These are phyloP conservation scores for Diaporthe humulicola DNA, from an alignment of 2,329 filamentous ascomycete species.

Conservation along the genomic window DNA sequence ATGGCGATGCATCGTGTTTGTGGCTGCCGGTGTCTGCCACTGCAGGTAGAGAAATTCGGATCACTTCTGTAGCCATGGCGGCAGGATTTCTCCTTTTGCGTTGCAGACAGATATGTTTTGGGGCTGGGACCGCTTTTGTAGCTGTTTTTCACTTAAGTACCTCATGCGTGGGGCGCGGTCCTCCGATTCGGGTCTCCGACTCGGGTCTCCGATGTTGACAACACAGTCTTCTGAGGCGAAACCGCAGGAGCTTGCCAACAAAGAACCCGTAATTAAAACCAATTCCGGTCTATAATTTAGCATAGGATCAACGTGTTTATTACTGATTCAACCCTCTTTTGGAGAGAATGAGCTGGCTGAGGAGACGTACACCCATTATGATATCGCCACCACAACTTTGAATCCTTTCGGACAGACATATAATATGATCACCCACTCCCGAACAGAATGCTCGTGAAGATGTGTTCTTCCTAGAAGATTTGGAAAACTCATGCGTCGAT, in stretches of 20 bases:
- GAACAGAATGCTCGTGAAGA: too few species aligned
- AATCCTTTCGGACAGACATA: too few species aligned
- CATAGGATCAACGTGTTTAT: background rate
- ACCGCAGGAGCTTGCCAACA: background rate
- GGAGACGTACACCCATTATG: too few species aligned
- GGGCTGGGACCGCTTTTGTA: background rate
- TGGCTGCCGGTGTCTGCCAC: background rate
- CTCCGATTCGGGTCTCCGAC: background rate
- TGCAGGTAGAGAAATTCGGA: background rate
- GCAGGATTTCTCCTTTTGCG: background rate
- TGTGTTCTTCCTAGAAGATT: too few species aligned
- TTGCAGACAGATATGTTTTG: background rate
- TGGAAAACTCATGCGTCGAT: too few species aligned
- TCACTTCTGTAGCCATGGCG: constrained; percentile 16
- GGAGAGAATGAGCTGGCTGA: background rate
- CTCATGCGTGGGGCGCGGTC: background rate
- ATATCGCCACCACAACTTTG: too few species aligned
- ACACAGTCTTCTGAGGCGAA: background rate
- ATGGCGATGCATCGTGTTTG: background rate
- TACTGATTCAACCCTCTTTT: background rate
- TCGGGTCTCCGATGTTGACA: background rate
- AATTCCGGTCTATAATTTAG: background rate
- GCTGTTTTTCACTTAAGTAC: background rate
- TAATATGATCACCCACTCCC: too few species aligned
- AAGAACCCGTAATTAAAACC: background rate